phyloP scores from a whole-genome alignment of 2,329 filamentous ascomycete species.

The Botryosphaeria dothidea region DNA sequence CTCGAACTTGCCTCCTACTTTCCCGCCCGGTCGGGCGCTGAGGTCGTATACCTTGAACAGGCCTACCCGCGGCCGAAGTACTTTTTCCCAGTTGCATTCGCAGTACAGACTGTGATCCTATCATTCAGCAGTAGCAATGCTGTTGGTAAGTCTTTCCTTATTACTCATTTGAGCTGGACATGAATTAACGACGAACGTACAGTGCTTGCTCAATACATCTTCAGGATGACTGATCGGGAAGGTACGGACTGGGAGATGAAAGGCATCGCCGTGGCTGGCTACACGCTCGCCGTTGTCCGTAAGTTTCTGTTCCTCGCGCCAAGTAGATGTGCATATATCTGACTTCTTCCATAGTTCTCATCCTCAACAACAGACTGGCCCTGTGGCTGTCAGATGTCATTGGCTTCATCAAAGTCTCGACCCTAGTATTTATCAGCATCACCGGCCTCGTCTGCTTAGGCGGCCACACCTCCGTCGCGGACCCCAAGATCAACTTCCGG shows the following conservation, averaged over 20 bases:
- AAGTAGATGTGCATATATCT: neutral
- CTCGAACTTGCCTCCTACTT: constrained; percentile 67
- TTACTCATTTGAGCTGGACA: too few relatives aligned
- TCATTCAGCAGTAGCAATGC: constrained; percentile 68
- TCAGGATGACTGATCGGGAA: constrained; percentile 52
- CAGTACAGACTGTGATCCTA: constrained; percentile 57
- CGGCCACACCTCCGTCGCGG: constrained; percentile 29
- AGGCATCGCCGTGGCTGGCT: constrained; percentile 65
- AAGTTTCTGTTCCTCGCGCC: neutral
- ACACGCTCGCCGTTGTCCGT: constrained; percentile 61
- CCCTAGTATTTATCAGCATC: constrained; percentile 55
- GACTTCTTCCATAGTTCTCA: constrained; percentile 34
- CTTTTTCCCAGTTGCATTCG: constrained; percentile 54
- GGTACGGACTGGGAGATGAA: constrained; percentile 66
- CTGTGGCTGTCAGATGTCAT: constrained; percentile 59
- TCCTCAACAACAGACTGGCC: constrained; percentile 60
- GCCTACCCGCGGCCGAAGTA: constrained; percentile 65
- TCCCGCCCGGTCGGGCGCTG: constrained; percentile 64
- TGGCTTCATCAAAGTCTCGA: constrained; percentile 61
- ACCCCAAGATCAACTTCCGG: constrained; percentile 30
- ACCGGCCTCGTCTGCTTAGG: constrained; percentile 34
- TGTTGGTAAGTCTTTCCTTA: constrained; percentile 44
- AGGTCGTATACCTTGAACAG: constrained; percentile 70
- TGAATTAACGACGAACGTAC: neutral
- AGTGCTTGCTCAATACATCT: constrained; percentile 58